A percentile compares a stretch with the other conserved stretches of the same genome.
Conservation (phyloP, 2,329 filamentous ascomycete genomes). For the Ceratocystis smalleyi region DNA sequence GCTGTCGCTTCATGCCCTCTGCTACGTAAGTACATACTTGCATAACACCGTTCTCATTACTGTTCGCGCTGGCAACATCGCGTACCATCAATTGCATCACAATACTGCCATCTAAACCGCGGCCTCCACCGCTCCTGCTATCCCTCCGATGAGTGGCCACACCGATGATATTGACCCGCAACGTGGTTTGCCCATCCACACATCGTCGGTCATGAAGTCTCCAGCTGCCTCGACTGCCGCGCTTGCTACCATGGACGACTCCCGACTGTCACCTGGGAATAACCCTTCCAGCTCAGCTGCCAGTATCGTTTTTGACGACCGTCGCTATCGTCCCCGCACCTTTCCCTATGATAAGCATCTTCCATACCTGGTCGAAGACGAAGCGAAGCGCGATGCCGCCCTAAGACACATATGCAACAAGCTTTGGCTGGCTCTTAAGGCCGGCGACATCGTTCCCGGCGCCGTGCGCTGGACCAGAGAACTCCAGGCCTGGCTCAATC, state of each 20-base stretch:
- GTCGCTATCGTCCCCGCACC: constrained; percentile 65
- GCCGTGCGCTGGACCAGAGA: constrained; percentile 95
- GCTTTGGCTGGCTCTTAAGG: constrained; percentile 78
- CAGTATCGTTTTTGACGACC: constrained; percentile 8
- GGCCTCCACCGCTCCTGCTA: neutral
- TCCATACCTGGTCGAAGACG: constrained; percentile 75
- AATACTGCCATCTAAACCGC: neutral
- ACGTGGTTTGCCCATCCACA: constrained; percentile 1
- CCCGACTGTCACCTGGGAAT: neutral
- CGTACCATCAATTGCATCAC: neutral
- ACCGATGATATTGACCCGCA: neutral
- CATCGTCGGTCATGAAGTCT: neutral
- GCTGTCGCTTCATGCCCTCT: neutral
- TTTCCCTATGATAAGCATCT: constrained; percentile 86
- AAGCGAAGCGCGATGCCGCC: constrained; percentile 59
- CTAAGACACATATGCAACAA: constrained; percentile 81
- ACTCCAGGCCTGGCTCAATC: constrained; percentile 81
- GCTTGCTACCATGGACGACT: neutral
- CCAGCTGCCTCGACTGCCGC: neutral
- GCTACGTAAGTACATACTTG: neutral
- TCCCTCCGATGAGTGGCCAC: neutral
- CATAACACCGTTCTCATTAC: neutral
- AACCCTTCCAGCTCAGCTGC: neutral
- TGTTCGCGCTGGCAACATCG: neutral
- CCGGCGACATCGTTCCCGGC: constrained; percentile 86